A percentile compares a stretch with the other conserved stretches of the same genome.
These are phyloP conservation scores for Psilocybe azurescens DNA, from an alignment of 768 basidiomycete species.

Conservation along the genomic window DNA sequence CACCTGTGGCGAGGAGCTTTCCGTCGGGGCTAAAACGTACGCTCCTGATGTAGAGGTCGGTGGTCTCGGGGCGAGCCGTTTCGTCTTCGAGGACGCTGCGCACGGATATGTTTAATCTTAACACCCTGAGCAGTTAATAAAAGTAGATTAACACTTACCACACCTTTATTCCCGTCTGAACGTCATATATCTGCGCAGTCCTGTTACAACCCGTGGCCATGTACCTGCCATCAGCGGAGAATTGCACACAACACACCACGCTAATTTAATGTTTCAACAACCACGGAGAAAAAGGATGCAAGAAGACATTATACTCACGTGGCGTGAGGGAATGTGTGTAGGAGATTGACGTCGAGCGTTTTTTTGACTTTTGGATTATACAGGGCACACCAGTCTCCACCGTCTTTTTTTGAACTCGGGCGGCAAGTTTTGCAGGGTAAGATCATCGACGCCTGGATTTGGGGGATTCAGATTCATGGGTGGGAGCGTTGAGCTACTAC, in stretches of 20 bases:
- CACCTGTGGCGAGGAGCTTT: constrained; percentile 91
- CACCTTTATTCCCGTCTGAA: constrained; percentile 83
- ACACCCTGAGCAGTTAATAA: constrained; percentile 7
- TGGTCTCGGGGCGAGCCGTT: constrained; percentile 64
- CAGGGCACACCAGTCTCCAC: constrained; percentile 84
- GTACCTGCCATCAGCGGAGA: constrained; percentile 91
- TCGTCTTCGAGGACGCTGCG: constrained; percentile 80
- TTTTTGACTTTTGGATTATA: constrained; percentile 81
- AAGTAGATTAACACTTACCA: constrained; percentile 56
- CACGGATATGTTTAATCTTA: background rate
- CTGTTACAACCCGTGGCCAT: constrained; percentile 94
- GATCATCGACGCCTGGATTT: constrained; percentile 34
- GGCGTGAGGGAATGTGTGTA: constrained; percentile 84
- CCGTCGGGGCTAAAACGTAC: constrained; percentile 96
- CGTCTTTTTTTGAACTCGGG: constrained; percentile 69
- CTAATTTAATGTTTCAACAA: constrained; percentile 29
- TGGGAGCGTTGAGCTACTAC: constrained; percentile 15
- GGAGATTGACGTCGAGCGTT: constrained; percentile 71
- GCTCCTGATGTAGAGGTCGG: constrained; percentile 90
- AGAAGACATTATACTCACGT: constrained; percentile 53
- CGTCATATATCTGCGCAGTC: constrained; percentile 95
- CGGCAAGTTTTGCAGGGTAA: constrained; percentile 50
- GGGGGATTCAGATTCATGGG: constrained; percentile 20
- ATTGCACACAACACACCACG: constrained; percentile 87
- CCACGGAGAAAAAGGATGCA: background rate